Conservation (phyloP, 2,329 filamentous ascomycete genomes). For the Calonectria multiphialidica region DNA sequence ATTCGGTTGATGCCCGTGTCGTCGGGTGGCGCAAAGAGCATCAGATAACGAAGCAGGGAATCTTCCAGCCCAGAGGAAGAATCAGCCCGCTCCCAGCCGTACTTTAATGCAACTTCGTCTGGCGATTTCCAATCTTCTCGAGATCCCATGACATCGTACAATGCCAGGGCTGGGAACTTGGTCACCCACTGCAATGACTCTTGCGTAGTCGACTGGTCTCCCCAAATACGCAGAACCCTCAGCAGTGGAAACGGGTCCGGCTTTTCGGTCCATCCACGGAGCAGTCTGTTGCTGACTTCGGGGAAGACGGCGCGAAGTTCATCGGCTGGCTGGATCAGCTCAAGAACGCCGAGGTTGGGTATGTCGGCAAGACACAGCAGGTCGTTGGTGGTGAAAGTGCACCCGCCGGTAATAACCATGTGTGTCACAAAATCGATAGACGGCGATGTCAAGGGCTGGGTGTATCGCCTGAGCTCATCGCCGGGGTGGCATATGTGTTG, state of each 20-base stretch:
- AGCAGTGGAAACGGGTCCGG: constrained; percentile 59
- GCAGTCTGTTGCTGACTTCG: constrained; percentile 57
- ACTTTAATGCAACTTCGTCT: constrained; percentile 34
- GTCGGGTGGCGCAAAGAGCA: constrained; percentile 48
- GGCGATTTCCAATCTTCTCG: constrained; percentile 51
- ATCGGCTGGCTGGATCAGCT: constrained; percentile 56
- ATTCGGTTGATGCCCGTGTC: constrained; percentile 38
- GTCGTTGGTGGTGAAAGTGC: constrained; percentile 51
- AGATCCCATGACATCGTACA: constrained; percentile 57
- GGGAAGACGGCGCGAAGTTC: constrained; percentile 47
- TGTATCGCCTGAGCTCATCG: constrained; percentile 51
- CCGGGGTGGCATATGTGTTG: constrained; percentile 54
- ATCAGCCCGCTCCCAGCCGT: constrained; percentile 52
- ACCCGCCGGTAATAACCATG: constrained; percentile 53
- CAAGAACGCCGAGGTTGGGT: constrained; percentile 61
- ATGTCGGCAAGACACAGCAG: constrained; percentile 56
- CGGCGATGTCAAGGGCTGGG: constrained; percentile 50
- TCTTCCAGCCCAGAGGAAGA: constrained; percentile 43
- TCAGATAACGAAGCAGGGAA: constrained; percentile 50
- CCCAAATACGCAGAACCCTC: constrained; percentile 60
- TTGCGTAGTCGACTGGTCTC: constrained; percentile 53
- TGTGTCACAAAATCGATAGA: constrained; percentile 56
- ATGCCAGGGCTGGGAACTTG: constrained; percentile 57
- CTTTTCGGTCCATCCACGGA: constrained; percentile 59
- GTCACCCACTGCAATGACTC: constrained; percentile 56